Percentiles rank a stretch among this genome's conserved stretches.
These are phyloP conservation scores for Acer yangbiense DNA, from an alignment of 345 rosid species.

Conservation along the genomic window DNA sequence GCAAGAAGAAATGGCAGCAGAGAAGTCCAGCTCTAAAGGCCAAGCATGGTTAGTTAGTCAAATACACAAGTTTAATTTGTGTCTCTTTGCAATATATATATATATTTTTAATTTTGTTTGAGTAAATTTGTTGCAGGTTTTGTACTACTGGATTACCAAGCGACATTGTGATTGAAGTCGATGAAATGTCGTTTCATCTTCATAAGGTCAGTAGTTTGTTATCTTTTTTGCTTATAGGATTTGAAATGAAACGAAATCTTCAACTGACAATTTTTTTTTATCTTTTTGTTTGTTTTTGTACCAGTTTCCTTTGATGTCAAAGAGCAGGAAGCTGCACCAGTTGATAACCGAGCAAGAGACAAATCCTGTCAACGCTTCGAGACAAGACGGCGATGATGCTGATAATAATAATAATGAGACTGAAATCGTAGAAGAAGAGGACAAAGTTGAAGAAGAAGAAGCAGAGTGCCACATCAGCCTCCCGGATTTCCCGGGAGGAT, in stretches of 20 bases:
- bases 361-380: conserved; percentile 15
- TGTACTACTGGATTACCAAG: conserved; percentile 92
- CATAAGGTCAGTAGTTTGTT: conserved; percentile 61
- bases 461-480: conserved; percentile 58
- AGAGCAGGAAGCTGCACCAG: conserved; percentile 73
- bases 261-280: background rate
- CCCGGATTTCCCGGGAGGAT: conserved; percentile 84
- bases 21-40: conserved; percentile 67
- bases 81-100: background rate
- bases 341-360: conserved; percentile 77
- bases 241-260: too few relatives aligned
- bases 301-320: conserved; percentile 94
- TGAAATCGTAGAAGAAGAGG: conserved; percentile 34
- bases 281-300: conserved; percentile 4
- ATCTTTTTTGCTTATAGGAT: background rate
- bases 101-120: background rate
- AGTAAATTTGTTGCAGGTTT: conserved; percentile 54
- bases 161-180: conserved; percentile 82
- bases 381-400: conserved; percentile 11
- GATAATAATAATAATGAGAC: background rate
- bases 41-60: conserved; percentile 77
- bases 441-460: conserved; percentile 27
- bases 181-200: conserved; percentile 90
- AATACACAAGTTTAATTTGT: background rate
- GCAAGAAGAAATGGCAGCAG: conserved; percentile 55